Percentiles rank a stretch among this genome's conserved stretches.
Conservation (phyloP, 2,329 filamentous ascomycete species). For the Chaetomium sp. region DNA sequence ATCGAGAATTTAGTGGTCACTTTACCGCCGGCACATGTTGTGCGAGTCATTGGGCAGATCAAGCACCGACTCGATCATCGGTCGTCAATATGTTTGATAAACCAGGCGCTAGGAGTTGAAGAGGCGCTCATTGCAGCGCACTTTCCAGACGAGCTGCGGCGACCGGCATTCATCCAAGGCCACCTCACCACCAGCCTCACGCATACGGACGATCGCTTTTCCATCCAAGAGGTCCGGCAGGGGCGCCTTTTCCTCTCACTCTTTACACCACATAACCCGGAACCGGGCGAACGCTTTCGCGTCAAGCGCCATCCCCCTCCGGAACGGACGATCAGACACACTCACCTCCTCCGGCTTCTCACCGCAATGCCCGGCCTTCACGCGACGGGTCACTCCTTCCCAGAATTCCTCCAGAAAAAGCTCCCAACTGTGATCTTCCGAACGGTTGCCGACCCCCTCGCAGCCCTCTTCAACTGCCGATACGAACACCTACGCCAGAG, state of each 20-base stretch:
- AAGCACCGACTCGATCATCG: conserved; percentile 28
- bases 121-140: conserved; percentile 66
- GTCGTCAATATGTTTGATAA: conserved; percentile 31
- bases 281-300: not conserved
- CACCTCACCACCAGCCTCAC: conserved; percentile 45
- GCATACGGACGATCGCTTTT: conserved; percentile 34
- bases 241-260: conserved; percentile 33
- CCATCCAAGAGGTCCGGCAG: conserved; percentile 32
- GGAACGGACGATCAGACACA: conserved; percentile 25
- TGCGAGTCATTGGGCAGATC: conserved; percentile 24
- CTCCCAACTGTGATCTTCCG: conserved; percentile 73
- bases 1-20: conserved; percentile 30
- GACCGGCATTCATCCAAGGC: conserved; percentile 73
- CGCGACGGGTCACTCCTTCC: conserved; percentile 50
- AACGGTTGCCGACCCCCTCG: conserved; percentile 73
- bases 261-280: not conserved
- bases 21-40: conserved; percentile 23
- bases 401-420: conserved; percentile 63
- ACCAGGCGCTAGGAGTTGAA: conserved; percentile 64
- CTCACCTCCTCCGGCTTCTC: conserved; percentile 58
- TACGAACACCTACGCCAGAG: conserved; percentile 69
- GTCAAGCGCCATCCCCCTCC: conserved; percentile 20
- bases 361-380: conserved; percentile 56
- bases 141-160: conserved; percentile 57
- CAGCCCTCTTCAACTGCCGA: conserved; percentile 67